phyloP scores from a whole-genome alignment of 208 protist genomes.

The Trypanosoma congolense region DNA sequence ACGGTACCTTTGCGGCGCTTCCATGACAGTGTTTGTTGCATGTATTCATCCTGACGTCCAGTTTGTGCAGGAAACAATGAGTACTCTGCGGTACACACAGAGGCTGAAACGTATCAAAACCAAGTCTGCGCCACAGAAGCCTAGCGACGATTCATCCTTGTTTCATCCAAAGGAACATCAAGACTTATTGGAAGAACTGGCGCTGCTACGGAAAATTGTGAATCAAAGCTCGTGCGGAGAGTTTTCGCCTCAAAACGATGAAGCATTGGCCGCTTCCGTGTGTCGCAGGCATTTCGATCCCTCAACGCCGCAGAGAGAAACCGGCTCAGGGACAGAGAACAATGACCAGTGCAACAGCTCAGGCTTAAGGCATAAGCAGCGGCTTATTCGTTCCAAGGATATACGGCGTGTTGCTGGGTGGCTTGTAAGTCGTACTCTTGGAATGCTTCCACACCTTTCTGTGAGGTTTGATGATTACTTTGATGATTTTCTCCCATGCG shows the following conservation, averaged over 20 bases:
- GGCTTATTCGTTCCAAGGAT: slow-evolving; percentile 41
- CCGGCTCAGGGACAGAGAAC: slow-evolving; percentile 1
- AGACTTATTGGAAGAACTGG: slow-evolving; percentile 55
- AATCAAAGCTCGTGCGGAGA: slow-evolving; percentile 5
- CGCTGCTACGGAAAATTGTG: slow-evolving; percentile 43
- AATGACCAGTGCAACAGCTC: background rate
- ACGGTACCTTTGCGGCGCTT: slow-evolving; percentile 77
- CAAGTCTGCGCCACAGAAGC: slow-evolving; percentile 22
- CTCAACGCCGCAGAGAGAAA: background rate
- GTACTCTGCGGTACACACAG: slow-evolving; percentile 85
- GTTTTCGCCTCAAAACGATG: background rate
- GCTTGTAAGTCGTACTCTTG: slow-evolving; percentile 73
- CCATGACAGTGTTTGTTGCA: slow-evolving; percentile 82
- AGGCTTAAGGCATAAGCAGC: slow-evolving; percentile 3
- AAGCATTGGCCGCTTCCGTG: background rate
- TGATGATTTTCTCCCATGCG: slow-evolving; percentile 51
- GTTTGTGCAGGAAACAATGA: slow-evolving; percentile 74
- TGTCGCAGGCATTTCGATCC: background rate
- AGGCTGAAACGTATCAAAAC: slow-evolving; percentile 74
- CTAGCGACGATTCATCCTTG: slow-evolving; percentile 37
- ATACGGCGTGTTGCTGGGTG: slow-evolving; percentile 72
- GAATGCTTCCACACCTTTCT: slow-evolving; percentile 62
- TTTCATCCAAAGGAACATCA: slow-evolving; percentile 31
- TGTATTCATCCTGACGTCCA: slow-evolving; percentile 68
- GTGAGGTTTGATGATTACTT: slow-evolving; percentile 87